Conservation (phyloP, 2,329 filamentous ascomycete genomes). For the Colletotrichum noveboracense region DNA sequence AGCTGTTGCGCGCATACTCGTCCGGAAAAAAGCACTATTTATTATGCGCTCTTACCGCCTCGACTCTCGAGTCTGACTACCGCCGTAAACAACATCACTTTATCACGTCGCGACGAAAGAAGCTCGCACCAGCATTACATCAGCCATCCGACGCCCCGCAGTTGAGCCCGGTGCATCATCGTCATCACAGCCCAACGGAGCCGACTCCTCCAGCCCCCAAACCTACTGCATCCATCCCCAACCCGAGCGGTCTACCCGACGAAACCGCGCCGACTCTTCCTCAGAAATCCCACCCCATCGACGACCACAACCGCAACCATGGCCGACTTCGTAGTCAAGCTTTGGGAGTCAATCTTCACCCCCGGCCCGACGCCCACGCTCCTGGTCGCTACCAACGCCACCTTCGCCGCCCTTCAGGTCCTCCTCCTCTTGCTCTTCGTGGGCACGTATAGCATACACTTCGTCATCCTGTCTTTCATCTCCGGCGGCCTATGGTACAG, state of each 20-base stretch:
- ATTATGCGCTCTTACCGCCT: conserved; percentile 16
- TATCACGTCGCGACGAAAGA: neutral
- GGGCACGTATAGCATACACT: conserved; percentile 88
- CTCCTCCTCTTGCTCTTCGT: conserved; percentile 78
- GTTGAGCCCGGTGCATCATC: neutral
- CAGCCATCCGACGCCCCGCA: neutral
- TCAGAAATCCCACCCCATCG: neutral
- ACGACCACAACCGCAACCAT: conserved; percentile 39
- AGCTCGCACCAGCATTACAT: neutral
- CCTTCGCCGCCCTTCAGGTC: conserved; percentile 84
- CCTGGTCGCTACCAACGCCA: conserved; percentile 86
- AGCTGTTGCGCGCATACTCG: neutral
- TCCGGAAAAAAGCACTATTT: conserved; percentile 10
- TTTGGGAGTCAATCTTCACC: conserved; percentile 93
- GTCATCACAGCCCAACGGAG: neutral
- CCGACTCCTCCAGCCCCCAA: neutral
- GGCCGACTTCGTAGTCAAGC: conserved; percentile 71
- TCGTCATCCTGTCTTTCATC: conserved; percentile 79
- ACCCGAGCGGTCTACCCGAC: neutral
- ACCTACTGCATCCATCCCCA: neutral
- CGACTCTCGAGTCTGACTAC: neutral
- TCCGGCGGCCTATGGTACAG: conserved; percentile 87
- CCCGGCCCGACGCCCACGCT: conserved; percentile 89
- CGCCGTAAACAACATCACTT: neutral
- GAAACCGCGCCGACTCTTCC: neutral